Evolutionary conservation across 2,329 filamentous ascomycete species (phyloP).

Genomic region (Pseudonectria buxi): DNA sequence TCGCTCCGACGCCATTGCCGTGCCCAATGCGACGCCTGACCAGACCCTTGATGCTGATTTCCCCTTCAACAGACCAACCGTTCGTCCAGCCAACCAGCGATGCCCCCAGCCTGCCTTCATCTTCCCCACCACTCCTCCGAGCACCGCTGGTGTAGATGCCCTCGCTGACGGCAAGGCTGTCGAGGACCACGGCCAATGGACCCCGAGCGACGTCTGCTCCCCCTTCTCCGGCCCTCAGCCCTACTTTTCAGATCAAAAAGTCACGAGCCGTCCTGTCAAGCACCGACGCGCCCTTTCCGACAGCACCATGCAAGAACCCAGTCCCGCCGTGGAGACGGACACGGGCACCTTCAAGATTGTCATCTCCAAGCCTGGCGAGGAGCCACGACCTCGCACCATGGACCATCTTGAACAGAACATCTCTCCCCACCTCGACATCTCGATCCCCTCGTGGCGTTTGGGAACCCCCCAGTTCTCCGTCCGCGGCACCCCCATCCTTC

Average conservation of each 20-base stretch:
- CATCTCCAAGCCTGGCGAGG: constrained; percentile 64
- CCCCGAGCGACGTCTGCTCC: constrained; percentile 33
- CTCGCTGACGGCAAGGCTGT: constrained; percentile 25
- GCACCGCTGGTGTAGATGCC: constrained; percentile 49
- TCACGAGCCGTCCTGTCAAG: constrained; percentile 20
- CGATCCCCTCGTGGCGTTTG: constrained; percentile 78
- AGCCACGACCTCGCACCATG: constrained; percentile 54
- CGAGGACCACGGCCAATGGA: constrained; percentile 33
- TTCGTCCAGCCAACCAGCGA: constrained; percentile 55
- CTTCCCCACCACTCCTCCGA: constrained; percentile 55
- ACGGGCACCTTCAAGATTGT: constrained; percentile 70
- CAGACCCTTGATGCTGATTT: constrained; percentile 5
- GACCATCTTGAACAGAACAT: constrained; percentile 44
- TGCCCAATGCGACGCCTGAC: constrained; percentile 3
- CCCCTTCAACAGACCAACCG: constrained; percentile 43
- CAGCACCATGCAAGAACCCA: constrained; percentile 65
- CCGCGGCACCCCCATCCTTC: constrained; percentile 68
- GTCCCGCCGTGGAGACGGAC: constrained; percentile 45
- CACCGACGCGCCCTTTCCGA: constrained; percentile 67
- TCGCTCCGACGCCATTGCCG: constrained; percentile 7
- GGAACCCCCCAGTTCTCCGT: constrained; percentile 76
- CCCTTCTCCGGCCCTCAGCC: constrained; percentile 29
- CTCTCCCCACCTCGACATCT: constrained; percentile 58
- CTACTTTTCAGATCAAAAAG: constrained; percentile 24
- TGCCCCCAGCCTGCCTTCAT: constrained; percentile 55